Evolutionary conservation across 2,329 filamentous ascomycete species (phyloP).

Genomic region (Diaporthe sp.): DNA sequence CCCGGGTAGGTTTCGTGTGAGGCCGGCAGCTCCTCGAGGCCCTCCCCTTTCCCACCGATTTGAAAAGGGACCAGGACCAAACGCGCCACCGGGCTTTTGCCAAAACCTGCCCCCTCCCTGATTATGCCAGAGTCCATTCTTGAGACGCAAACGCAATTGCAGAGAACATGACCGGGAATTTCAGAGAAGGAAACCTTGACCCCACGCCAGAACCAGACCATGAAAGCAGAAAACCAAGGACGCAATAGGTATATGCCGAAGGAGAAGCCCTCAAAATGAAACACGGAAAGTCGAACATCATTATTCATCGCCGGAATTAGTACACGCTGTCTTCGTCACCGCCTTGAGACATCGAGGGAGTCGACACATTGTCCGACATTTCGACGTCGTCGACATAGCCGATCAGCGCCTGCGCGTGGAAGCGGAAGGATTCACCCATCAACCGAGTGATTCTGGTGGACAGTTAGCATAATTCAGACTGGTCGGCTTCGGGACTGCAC

Average conservation of each 20-base stretch:
- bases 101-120: conserved; percentile 53
- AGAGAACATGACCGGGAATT: conserved; percentile 47
- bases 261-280: conserved; percentile 49
- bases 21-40: conserved; percentile 48
- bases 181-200: conserved; percentile 43
- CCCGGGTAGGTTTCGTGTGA: conserved; percentile 51
- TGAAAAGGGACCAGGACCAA: conserved; percentile 47
- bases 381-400: conserved; percentile 92
- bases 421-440: conserved; percentile 98
- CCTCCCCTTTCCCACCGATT: conserved; percentile 48
- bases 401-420: conserved; percentile 93
- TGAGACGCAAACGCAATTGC: conserved; percentile 48
- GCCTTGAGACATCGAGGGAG: conserved; percentile 80
- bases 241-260: conserved; percentile 60
- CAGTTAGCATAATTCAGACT: conserved; percentile 57
- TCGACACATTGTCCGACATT: conserved; percentile 77
- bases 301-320: conserved; percentile 60
- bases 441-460: conserved; percentile 83
- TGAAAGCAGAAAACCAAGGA: conserved; percentile 49
- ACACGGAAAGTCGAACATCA: conserved; percentile 65
- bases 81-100: conserved; percentile 52
- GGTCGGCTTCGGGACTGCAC: conserved; percentile 55
- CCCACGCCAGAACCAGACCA: conserved; percentile 46
- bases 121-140: conserved; percentile 60
- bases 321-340: conserved; percentile 81